Evolutionary conservation across 768 basidiomycete species (phyloP).

Genomic region (Russula griseocarnosa): DNA sequence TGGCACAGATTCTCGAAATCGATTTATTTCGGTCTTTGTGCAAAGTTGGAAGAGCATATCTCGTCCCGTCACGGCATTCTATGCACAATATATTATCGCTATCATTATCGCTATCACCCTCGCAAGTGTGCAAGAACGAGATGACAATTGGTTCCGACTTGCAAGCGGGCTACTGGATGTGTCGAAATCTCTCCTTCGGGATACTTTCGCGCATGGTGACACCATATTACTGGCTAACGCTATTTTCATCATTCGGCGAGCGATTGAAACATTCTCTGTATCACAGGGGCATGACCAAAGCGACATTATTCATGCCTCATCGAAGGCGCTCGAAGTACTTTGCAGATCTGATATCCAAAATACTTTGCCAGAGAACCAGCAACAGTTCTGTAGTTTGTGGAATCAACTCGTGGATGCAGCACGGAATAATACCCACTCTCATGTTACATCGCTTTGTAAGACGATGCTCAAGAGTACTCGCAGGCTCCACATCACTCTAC

Average conservation of each 20-base stretch:
- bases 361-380: not conserved
- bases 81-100: slow-evolving; percentile 1
- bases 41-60: not conserved
- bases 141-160: slow-evolving; percentile 13
- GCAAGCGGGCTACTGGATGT: not conserved
- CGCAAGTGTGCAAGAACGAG: not conserved
- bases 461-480: not conserved
- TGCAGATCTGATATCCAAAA: not conserved
- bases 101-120: not conserved
- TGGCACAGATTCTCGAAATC: slow-evolving; percentile 11
- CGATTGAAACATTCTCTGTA: not conserved
- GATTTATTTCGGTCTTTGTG: slow-evolving; percentile 10
- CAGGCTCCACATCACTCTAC: not conserved
- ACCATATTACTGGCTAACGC: not conserved
- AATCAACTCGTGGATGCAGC: not conserved
- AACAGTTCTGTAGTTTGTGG: not conserved
- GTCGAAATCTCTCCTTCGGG: not conserved
- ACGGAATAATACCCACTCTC: not conserved
- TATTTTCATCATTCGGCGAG: not conserved
- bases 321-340: not conserved
- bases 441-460: not conserved
- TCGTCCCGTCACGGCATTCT: not conserved
- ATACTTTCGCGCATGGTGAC: not conserved
- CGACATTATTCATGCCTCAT: not conserved
- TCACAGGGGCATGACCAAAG: not conserved